Conservation (phyloP, 2,329 filamentous ascomycete genomes). For the Pleochaeta shiraiana region DNA sequence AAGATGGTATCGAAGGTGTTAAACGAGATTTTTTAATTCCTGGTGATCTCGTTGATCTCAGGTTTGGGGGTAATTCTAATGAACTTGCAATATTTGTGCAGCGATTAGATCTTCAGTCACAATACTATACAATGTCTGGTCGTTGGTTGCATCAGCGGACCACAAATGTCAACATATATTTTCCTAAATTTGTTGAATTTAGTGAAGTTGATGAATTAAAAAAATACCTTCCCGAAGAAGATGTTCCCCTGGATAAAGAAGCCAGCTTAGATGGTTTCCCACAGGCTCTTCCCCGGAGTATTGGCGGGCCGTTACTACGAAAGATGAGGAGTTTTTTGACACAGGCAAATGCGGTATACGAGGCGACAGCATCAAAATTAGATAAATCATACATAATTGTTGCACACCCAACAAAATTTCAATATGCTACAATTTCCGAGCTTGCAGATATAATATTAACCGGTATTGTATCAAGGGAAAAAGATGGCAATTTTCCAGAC, state of each 20-base stretch:
- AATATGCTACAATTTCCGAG: slow-evolving; percentile 22
- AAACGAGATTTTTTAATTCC: slow-evolving; percentile 15
- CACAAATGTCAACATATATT: slow-evolving; percentile 22
- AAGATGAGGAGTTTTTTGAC: slow-evolving; percentile 23
- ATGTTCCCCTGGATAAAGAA: slow-evolving; percentile 14
- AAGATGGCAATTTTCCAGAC: slow-evolving; percentile 22
- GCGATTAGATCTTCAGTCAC: slow-evolving; percentile 20
- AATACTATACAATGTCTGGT: slow-evolving; percentile 29
- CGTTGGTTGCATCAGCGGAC: slow-evolving; percentile 22
- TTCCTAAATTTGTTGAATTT: slow-evolving; percentile 24
- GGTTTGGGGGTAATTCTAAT: slow-evolving; percentile 10
- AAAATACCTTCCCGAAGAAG: slow-evolving; percentile 23
- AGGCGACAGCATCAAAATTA: slow-evolving; percentile 23
- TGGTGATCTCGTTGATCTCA: slow-evolving; percentile 18
- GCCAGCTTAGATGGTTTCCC: slow-evolving; percentile 20
- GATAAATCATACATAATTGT: slow-evolving; percentile 27
- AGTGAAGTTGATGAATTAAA: slow-evolving; percentile 23
- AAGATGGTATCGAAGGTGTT: slow-evolving; percentile 15
- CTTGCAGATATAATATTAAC: slow-evolving; percentile 23
- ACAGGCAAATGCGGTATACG: slow-evolving; percentile 26
- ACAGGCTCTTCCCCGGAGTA: slow-evolving; percentile 22
- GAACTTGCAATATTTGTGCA: slow-evolving; percentile 28
- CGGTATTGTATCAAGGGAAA: slow-evolving; percentile 8
- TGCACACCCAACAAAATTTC: slow-evolving; percentile 22
- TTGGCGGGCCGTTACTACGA: slow-evolving; percentile 23